Conservation (phyloP, 1,139 yeast species). For the Geotrichum reessii region DNA sequence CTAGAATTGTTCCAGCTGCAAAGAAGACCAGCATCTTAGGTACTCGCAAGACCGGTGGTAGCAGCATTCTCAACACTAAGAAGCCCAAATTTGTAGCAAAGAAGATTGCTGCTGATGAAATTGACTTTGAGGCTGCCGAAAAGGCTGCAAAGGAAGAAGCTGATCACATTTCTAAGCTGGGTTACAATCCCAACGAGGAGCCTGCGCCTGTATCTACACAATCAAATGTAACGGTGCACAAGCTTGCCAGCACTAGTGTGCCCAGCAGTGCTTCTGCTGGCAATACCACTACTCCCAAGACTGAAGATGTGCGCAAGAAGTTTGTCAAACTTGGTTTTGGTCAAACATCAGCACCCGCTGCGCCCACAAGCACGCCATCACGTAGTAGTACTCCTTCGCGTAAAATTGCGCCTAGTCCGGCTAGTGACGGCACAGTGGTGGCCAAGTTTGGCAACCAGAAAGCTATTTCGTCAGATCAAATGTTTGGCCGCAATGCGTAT, state of each 20-base stretch:
- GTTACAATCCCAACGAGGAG: slow-evolving; percentile 56
- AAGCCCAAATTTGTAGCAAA: slow-evolving; percentile 36
- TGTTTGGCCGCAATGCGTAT: slow-evolving; percentile 81
- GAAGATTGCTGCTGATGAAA: slow-evolving; percentile 51
- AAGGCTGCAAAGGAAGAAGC: slow-evolving; percentile 80
- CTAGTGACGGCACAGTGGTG: slow-evolving; percentile 33
- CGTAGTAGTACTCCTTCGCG: slow-evolving; percentile 11
- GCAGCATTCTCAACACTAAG: slow-evolving; percentile 32
- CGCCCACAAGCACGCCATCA: not conserved
- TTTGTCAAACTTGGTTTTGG: slow-evolving; percentile 37
- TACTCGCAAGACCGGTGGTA: slow-evolving; percentile 20
- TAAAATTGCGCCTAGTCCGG: slow-evolving; percentile 36
- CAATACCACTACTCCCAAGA: slow-evolving; percentile 15
- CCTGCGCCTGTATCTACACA: slow-evolving; percentile 32
- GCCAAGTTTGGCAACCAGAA: slow-evolving; percentile 82
- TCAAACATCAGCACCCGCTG: slow-evolving; percentile 26
- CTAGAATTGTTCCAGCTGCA: slow-evolving; percentile 21
- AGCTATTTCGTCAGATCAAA: slow-evolving; percentile 92
- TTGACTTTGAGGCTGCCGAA: slow-evolving; percentile 91
- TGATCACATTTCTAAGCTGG: slow-evolving; percentile 64
- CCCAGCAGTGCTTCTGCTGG: slow-evolving; percentile 17
- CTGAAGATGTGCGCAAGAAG: slow-evolving; percentile 20
- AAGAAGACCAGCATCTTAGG: slow-evolving; percentile 14
- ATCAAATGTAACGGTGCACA: slow-evolving; percentile 30
- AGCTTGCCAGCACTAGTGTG: slow-evolving; percentile 20